Evolutionary conservation across 1,284 basidiomycete species (phyloP), one percentile per base, ranked within the genome.

Genomic region (Peniophora sp.): DNA sequence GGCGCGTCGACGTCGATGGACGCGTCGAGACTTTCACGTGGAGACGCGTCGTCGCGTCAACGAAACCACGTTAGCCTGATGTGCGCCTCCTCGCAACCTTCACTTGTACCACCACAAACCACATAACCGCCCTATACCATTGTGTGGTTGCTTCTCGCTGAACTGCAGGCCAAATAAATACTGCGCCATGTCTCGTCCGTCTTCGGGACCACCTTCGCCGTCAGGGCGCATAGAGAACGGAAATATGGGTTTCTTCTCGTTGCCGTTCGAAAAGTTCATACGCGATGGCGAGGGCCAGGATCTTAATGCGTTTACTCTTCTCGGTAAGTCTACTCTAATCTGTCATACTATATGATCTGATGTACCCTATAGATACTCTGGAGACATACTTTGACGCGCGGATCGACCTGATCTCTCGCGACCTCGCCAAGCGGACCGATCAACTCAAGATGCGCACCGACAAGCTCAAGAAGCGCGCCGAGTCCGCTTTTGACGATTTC

Each of bases 361-460:
- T 46, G 24, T 36, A 49, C 50, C 51, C 51, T 20, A 23, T 57
- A 88, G 88, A 91, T 63, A 91, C 88, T n/a, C 72, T 92, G 66
- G 89, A 93, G 65, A 93, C 90, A 1, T 93, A 85, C 63, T 91
- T 89, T 60, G 92, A 96, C 68, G 92, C 93, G 2, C 84, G 90
- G 56, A 73, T 97, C 55, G 94, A 97, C 66, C 78, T 97, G 1
- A 72, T 95, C 35, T 92, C 96, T 62, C 83, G 94, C 36, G 83
- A 83, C 51, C 78, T 95, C 32, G 86, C 91, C 66, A 92, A 88
- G 52, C 91, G 92, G 58, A 85, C 88, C 52, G 87, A 92, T 54
- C 76, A 81, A 51, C 75, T 96, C 54, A 92, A 88, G 69, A 71
- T 78, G 62, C 82, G 80, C 59, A 85, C 88, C 52, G 87, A 92